A percentile compares a stretch with the other conserved stretches of the same genome.
Conservation (phyloP, 371 early-diverging fungal genomes). For the Lichtheimia hyalospora region DNA sequence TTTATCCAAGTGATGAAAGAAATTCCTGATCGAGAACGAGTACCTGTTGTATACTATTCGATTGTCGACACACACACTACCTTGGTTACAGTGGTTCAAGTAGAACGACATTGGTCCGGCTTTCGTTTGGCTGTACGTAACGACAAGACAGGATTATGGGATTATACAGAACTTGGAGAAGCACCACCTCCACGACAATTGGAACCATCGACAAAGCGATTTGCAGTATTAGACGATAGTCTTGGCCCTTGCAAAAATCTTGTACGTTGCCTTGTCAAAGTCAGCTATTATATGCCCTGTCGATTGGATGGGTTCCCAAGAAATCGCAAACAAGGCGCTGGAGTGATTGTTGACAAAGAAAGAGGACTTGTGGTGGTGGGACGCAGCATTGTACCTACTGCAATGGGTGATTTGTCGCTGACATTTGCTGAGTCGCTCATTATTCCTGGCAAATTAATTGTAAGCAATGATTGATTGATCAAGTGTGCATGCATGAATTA, state of each 20-base stretch:
- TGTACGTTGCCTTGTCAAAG: constrained; percentile 64
- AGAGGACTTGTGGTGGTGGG: constrained; percentile 71
- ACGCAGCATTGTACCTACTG: constrained; percentile 72
- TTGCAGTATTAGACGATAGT: constrained; percentile 57
- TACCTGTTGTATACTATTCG: constrained; percentile 81
- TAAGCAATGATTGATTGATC: constrained; percentile 14
- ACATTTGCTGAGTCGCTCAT: constrained; percentile 81
- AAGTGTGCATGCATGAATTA: not conserved
- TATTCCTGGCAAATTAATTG: constrained; percentile 73
- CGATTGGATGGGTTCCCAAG: constrained; percentile 69
- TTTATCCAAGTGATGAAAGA: constrained; percentile 75
- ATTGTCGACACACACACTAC: constrained; percentile 78
- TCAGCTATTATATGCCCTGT: constrained; percentile 67
- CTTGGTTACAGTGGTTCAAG: constrained; percentile 68
- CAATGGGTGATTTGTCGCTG: constrained; percentile 70
- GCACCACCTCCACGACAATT: constrained; percentile 46
- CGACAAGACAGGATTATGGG: constrained; percentile 79
- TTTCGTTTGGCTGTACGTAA: constrained; percentile 78
- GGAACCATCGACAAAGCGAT: constrained; percentile 55
- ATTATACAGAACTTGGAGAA: constrained; percentile 61
- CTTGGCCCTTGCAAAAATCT: constrained; percentile 59
- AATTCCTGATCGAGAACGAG: constrained; percentile 76
- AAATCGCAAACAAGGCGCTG: constrained; percentile 69
- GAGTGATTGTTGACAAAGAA: constrained; percentile 72
- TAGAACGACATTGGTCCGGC: constrained; percentile 82